Evolutionary conservation across 805 yeast species (phyloP), one percentile per base, ranked within the genome.

Genomic region (Komagataella phaffii): DNA sequence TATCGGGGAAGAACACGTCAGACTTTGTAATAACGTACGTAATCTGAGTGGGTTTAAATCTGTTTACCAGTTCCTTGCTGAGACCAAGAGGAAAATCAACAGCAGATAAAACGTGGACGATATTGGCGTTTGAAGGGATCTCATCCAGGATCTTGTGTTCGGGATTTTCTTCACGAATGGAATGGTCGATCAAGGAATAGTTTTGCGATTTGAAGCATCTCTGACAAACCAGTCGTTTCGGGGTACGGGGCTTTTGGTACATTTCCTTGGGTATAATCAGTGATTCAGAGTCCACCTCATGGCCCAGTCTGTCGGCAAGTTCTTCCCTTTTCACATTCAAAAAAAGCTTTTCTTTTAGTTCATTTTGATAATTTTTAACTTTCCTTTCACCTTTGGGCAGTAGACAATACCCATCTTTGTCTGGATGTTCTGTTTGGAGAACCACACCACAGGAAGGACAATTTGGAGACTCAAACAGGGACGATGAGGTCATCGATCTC

Each of bases 61-160:
- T 62, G 44, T 68, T 58, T 23, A 69, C 58, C 7, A 77, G 64
- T 2, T 59, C 56, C 6, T 60, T 57, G 53, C 74, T 67, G 2
- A 82, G 58, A 6, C 82, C 73, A 45, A 83, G 66, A 1, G 96
- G 96, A 60, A 87, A 86, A 56, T 87, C 95, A 12, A 74, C 63
- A 1, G 85, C 80, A 43, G 85, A 81, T 7, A 83, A 68, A 1
- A 85, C 79, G 59, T 84, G 81, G 2, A 83, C 73, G 1, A 84
- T 57, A 7, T 72, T 71, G 3, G 78, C 74, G 36, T 64, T 57
- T 3, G 57, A 59, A 2, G 81, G 88, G 19, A 77, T 67, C 2
- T 55, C 53, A 4, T 57, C 56, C 52, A 70, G 50, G 1, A 74
- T 63, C 3, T 65, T 63, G 1, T 62, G 58, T 3, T 64, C 57